Base-by-base conservation (phyloP, 2,329 filamentous ascomycete genomes). In the Chrysoporthe deuterocubensis region DNA sequence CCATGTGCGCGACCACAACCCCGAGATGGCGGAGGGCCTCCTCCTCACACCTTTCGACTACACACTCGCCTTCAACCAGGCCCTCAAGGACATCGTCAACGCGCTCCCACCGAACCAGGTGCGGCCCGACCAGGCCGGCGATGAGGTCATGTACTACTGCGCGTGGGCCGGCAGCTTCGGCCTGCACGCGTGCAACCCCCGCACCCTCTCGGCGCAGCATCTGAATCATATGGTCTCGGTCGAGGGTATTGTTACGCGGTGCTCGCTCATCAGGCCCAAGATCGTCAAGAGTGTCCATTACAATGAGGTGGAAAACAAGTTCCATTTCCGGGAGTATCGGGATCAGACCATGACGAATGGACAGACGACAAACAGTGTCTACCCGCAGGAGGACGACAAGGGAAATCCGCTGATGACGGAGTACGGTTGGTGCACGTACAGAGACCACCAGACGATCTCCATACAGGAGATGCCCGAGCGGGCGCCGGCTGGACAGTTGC, bases 381-480 rank as follows among this genome's bases (percentile, higher is more conserved):
- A 98, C 76, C 95, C 95, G 5, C 93, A 94, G 72, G 92, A 97
- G 76, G 95, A 98, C 76, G 94, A 95, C 54, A 90, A 97, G 11
- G 94, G 94, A 70, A 97, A 98, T 76, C 92, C 95, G 3, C 85
- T 99, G 26, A 88, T 93, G 68, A 99, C 96, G 3, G 96, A 99
- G 77, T 99, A 98, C 78, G 96, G 96, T 34, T 95, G 96, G 81
- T 96, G 91, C 78, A 96, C 92, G 62, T 99, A 97, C 81, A 88
- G 95, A 76, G 96, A 99, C 78, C 96, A 99, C 77, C 96, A 99
- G 79, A 97, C 93, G 18, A 93, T 99, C 69, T 97, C 95, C 0
- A 97, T 99, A 72, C 96, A 99, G 81, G 96, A 99, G 82, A 99
- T 99, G 96, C 96, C 96, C 0, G 96, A 99, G 80, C 87, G 95